Base-by-base conservation (phyloP, 2,329 filamentous ascomycete genomes). In the Monilinia polystroma region DNA sequence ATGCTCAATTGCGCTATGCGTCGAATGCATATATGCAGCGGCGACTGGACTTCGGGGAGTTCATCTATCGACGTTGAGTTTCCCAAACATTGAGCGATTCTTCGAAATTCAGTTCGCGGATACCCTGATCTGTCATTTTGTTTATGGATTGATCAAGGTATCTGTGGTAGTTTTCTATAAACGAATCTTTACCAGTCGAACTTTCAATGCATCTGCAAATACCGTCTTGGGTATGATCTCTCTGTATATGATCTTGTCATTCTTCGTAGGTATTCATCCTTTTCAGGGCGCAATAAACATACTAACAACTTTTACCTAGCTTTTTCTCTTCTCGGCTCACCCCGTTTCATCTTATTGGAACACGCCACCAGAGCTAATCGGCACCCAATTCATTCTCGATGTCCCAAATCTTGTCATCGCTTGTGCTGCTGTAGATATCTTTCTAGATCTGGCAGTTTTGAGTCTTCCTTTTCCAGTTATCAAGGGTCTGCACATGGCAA, bases 21-120 rank as follows among this genome's bases (percentile, higher is more conserved):
- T 64, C 10, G 38, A 43, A 38, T 56, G 38, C 2, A 57, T 64
- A 26, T 64, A 64, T 41, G 63, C 63, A 11, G 63, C 63, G 3
- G 53, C 63, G 1, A 64, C 23, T 35, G 63, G 63, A 20, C 53
- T 64, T 49, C 63, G 63, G 8, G 63, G 63, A 18, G 43, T 47
- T 26, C 35, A 18, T 10, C 20, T 64, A n/a, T 45, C 38, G 63
- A 64, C 63, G 4, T 20, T 64, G 29, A 32, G 20, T 23, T 57
- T 57, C 8, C 38, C 63, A 6, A n/a, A 64, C 3, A 56, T 57
- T n/a, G 52, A 57, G 20, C 32, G 63, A 8, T 57, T 57, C 53
- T 64, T 57, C 12, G 38, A 57, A 16, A 26, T 64, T 1, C 52
- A 64, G 23, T 64, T 64, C 11, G 8, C 32, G 26, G 45, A 47